Conservation (phyloP, 2,329 filamentous ascomycete genomes). For the Penicillium capsulatum region DNA sequence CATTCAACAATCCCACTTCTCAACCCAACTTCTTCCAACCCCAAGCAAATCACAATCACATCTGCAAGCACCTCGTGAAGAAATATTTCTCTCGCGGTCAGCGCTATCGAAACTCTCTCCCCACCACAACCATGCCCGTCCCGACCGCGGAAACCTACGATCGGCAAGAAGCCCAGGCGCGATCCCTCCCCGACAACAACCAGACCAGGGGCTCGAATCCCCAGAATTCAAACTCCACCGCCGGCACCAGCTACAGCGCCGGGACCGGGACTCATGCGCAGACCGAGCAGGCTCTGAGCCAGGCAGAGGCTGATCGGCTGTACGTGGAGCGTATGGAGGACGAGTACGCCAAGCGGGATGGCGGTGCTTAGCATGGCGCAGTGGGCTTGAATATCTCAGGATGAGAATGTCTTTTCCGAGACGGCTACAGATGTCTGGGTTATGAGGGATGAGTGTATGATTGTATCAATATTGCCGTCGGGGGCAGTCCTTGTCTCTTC, state of each 20-base stretch:
- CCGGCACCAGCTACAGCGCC: conserved; percentile 9
- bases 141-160: conserved; percentile 19
- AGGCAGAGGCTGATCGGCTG: conserved; percentile 41
- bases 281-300: conserved; percentile 30
- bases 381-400: neutral
- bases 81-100: too few relatives aligned
- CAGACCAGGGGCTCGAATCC: conserved; percentile 13
- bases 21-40: neutral
- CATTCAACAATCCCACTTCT: neutral
- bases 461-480: neutral
- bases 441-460: conserved; percentile 2
- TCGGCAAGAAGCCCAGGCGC: conserved; percentile 10
- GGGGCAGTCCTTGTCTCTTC: too few relatives aligned
- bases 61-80: too few relatives aligned
- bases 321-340: conserved; percentile 48
- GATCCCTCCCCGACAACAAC: conserved; percentile 1
- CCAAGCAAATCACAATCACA: too few relatives aligned
- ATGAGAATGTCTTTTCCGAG: too few relatives aligned
- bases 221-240: conserved; percentile 13
- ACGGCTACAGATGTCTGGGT: too few relatives aligned
- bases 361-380: conserved; percentile 32
- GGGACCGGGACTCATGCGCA: conserved; percentile 16
- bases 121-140: conserved; percentile 16
- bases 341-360: conserved; percentile 46
- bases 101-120: too few relatives aligned